Percentiles rank a stretch among this genome's conserved stretches.
These are phyloP conservation scores for Pistacia atlantica DNA, from an alignment of 345 rosid genomes.

Conservation along the genomic window DNA sequence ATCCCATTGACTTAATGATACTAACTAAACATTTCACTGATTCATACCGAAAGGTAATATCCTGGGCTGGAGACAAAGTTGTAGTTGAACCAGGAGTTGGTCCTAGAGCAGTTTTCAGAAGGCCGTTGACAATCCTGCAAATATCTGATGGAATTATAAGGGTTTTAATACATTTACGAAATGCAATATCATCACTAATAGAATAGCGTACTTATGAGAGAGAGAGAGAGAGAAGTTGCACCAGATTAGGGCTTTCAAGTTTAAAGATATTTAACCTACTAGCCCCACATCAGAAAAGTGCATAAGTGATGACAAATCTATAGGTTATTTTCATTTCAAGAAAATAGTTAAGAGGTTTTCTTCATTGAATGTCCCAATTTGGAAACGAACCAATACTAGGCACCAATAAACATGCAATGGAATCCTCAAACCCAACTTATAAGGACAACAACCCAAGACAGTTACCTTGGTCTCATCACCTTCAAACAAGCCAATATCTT, in stretches of 20 bases:
- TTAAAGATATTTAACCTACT: neutral
- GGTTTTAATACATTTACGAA: slow-evolving; percentile 63
- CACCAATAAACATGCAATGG: neutral
- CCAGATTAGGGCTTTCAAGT: neutral
- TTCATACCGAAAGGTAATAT: slow-evolving; percentile 84
- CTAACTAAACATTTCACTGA: slow-evolving; percentile 93
- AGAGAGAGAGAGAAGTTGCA: neutral
- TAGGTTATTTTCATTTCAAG: neutral
- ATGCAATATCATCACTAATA: neutral
- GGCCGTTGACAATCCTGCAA: slow-evolving; percentile 99
- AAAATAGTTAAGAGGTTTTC: neutral
- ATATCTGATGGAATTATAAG: slow-evolving; percentile 92
- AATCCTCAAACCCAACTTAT: neutral
- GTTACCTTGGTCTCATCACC: neutral
- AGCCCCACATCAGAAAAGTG: neutral
- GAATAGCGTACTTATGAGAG: neutral
- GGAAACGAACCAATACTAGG: neutral
- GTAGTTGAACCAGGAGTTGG: slow-evolving; percentile 92
- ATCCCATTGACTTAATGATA: slow-evolving; percentile 84
- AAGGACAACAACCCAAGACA: neutral
- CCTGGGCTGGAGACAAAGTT: slow-evolving; percentile 80
- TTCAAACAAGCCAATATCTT: neutral
- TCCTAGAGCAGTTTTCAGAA: slow-evolving; percentile 92
- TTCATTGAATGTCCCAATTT: neutral
- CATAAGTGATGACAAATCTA: neutral